These are phyloP conservation scores for Silene vulgaris DNA, from an alignment of 179 eudicot genomes.

Conservation along the genomic window DNA sequence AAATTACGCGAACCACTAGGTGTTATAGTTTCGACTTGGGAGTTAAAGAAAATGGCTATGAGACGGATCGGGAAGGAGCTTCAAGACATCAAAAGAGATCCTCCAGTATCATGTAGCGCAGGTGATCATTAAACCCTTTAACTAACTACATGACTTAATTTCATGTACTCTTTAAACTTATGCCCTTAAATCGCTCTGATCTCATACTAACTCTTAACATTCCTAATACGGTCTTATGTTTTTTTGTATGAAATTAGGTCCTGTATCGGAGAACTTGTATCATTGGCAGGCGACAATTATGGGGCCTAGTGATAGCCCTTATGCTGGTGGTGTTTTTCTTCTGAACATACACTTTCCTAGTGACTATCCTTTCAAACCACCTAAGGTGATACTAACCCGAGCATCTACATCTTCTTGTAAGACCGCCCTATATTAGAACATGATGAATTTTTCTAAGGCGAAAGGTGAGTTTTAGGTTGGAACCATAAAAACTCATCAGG, in stretches of 20 bases:
- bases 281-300: conserved; percentile 66
- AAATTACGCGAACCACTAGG: background rate
- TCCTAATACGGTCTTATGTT: background rate
- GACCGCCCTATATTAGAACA: background rate
- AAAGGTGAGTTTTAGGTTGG: background rate
- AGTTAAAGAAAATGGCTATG: conserved; percentile 40
- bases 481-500: background rate
- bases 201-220: too few species aligned
- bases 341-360: conserved; percentile 49
- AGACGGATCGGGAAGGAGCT: conserved; percentile 58
- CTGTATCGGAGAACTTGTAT: conserved; percentile 44
- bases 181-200: too few species aligned
- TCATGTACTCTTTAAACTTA: background rate
- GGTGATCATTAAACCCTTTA: conserved; percentile 20
- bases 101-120: conserved; percentile 64
- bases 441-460: background rate
- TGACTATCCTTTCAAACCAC: conserved; percentile 64
- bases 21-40: background rate
- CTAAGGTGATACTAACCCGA: conserved; percentile 34
- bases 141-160: background rate
- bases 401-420: background rate
- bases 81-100: conserved; percentile 54
- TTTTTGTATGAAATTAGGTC: background rate
- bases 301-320: conserved; percentile 54
- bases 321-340: conserved; percentile 56